A percentile compares a stretch with the other conserved stretches of the same genome.
phyloP scores from a whole-genome alignment of 1,284 basidiomycete species.

The Vanrija sp. region DNA sequence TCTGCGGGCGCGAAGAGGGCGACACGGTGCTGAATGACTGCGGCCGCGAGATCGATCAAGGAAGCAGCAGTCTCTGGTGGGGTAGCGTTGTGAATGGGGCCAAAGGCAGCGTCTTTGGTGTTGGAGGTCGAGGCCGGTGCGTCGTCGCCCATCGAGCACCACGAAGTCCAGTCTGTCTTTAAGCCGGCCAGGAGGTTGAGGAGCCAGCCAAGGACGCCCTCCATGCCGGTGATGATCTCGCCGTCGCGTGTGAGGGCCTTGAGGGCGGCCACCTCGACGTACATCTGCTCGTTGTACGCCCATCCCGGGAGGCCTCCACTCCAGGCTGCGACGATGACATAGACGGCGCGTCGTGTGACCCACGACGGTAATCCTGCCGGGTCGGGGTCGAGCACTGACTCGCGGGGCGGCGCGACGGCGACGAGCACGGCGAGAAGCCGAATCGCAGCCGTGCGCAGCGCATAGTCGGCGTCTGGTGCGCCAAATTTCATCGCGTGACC shows the following conservation, averaged over 20 bases:
- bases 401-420: slow-evolving; percentile 25
- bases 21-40: slow-evolving; percentile 35
- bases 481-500: slow-evolving; percentile 26
- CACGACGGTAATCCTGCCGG: slow-evolving; percentile 17
- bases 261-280: slow-evolving; percentile 36
- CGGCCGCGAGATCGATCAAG: slow-evolving; percentile 34
- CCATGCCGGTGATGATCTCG: slow-evolving; percentile 26
- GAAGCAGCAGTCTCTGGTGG: slow-evolving; percentile 25
- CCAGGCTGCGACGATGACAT: slow-evolving; percentile 24
- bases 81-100: slow-evolving; percentile 24
- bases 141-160: slow-evolving; percentile 25
- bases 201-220: slow-evolving; percentile 38
- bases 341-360: slow-evolving; percentile 29
- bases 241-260: slow-evolving; percentile 38
- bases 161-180: slow-evolving; percentile 28
- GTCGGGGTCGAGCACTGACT: slow-evolving; percentile 16
- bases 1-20: slow-evolving; percentile 39
- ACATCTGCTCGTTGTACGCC: slow-evolving; percentile 29
- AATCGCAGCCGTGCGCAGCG: slow-evolving; percentile 35
- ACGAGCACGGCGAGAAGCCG: slow-evolving; percentile 38
- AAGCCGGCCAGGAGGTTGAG: slow-evolving; percentile 22
- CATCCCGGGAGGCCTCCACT: slow-evolving; percentile 11
- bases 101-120: slow-evolving; percentile 10
- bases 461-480: slow-evolving; percentile 21
- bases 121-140: background rate